Evolutionary conservation across 176 grass and related monocot species (phyloP), one percentile per base, ranked within the genome.

Genomic region (Rhynchospora tenuis): DNA sequence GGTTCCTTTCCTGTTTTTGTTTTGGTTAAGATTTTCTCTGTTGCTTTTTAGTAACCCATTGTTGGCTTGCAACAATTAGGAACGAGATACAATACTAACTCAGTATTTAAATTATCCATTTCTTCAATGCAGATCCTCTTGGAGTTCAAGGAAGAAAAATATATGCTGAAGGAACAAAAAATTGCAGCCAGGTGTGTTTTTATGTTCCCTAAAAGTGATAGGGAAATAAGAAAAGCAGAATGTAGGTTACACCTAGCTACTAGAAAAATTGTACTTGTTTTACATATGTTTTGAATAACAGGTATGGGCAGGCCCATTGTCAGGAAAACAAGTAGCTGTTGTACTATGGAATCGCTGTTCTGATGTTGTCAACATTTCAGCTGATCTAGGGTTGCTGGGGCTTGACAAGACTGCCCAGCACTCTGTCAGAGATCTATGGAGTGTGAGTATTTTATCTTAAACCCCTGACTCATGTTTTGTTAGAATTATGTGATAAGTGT

Each of bases 301-400:
- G 94, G 94, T 97, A 48, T 98, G 95, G 95, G 90, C 92, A 64
- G 95, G 92, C 22, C 95, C 92, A 23, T 86, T 98, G 19, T 94
- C 90, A 75, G 89, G 67, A 46, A 90, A 88, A n/a, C 79, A 90
- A 46, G 60, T 94, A 31, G 82, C 85, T 64, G 57, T 98, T 71
- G 84, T 87, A 79, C 81, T 98, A 27, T 98, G 95, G 92, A 98
- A 98, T 57, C 90, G 90, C 24, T 98, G 95, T 85, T 91, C 86
- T 0, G 71, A 98, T 80, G 44, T 74, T 66, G 79, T 73, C 69
- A 91, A 91, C 47, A 87, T 98, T 65, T 87, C 90, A 59, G 56
- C 89, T 66, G 81, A 81, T 83, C 80, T 94, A 81, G 87, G 83
- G 73, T 73, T 52, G 19, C 87, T 93, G 70, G 95, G 92, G 23